Base-by-base conservation (phyloP, 768 basidiomycete species). In the Collybiopsis luxurians region DNA sequence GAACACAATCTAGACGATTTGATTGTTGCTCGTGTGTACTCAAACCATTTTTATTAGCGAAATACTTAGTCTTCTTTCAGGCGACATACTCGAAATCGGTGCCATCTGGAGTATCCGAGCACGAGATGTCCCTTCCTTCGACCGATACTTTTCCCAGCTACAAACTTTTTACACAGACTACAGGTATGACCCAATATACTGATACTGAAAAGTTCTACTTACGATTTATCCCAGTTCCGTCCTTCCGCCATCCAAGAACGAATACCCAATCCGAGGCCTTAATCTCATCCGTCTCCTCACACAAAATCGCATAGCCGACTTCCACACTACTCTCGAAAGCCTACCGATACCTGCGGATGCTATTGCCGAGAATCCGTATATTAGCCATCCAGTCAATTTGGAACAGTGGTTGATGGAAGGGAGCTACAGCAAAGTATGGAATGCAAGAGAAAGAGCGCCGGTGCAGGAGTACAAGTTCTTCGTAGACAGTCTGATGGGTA, bases 381-480 rank as follows among this genome's bases (percentile, higher is more conserved):
- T 95, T 65, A 79, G 82, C 53, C 93, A 94, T 68, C 91, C 92
- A 12, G 88, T 95, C 56, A 91, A 95, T 69, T 84, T 95, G 59
- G 96, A 99, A 70, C 81, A 90, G 49, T 98, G 95, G 92, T 81
- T 98, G 44, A 99, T 99, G 96, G 96, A 98, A 70, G 96, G 96
- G 38, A 90, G 90, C 65, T 99, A 98, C 71, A 93, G 92, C 73
- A 96, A 96, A 70, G 96, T 98, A 11, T 99, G 95, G 92, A 86
- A 90, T 65, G 95, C 95, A 36, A 84, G 95, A 61, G 91, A 91
- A 61, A 87, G 94, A 64, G 92, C 95, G 1, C 94, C 95, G 1
- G 84, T 90, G 36, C 92, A 94, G 60, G 96, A 98, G 68, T 97
- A 97, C 78, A 92, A 89, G 63, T 91, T 91, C 76, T 93, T 98